Conservation (phyloP, 176 grass and related monocot genomes). For the Microstegium vimineum region DNA sequence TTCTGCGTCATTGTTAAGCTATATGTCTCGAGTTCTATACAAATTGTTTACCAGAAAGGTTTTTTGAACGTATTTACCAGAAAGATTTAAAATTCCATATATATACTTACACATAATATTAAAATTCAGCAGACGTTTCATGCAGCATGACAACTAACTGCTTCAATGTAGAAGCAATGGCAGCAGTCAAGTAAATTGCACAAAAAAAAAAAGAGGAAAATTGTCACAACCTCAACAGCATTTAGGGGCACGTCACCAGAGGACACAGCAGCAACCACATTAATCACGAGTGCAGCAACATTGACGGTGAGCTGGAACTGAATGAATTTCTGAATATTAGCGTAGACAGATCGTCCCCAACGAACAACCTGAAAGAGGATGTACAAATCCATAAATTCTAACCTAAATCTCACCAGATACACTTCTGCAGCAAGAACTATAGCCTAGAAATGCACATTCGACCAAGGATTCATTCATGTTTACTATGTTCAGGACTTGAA, state of each 20-base stretch:
- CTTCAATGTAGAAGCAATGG: constrained; percentile 7
- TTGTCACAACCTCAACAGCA: constrained; percentile 72
- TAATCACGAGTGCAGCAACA: constrained; percentile 90
- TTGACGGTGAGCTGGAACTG: constrained; percentile 99
- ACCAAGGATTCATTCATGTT: constrained; percentile 18
- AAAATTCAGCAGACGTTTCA: constrained; percentile 9
- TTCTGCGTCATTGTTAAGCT: not conserved
- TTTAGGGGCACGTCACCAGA: constrained; percentile 93
- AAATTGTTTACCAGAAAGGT: not conserved
- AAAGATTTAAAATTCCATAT: not conserved
- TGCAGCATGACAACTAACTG: not conserved
- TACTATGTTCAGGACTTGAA: not conserved
- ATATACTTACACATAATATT: not conserved
- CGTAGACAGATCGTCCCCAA: constrained; percentile 95
- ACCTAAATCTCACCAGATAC: not conserved
- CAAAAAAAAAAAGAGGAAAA: constrained; percentile 5
- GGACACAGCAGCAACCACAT: constrained; percentile 91
- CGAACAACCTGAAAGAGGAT: constrained; percentile 73
- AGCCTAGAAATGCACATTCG: not conserved
- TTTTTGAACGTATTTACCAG: not conserved
- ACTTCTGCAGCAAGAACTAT: not conserved
- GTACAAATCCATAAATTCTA: constrained; percentile 17
- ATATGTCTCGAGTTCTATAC: not conserved
- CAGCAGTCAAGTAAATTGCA: not conserved
- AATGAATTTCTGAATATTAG: constrained; percentile 99